Evolutionary conservation across 306 rosid genomes (phyloP).

Genomic region (Crotalaria pallida): DNA sequence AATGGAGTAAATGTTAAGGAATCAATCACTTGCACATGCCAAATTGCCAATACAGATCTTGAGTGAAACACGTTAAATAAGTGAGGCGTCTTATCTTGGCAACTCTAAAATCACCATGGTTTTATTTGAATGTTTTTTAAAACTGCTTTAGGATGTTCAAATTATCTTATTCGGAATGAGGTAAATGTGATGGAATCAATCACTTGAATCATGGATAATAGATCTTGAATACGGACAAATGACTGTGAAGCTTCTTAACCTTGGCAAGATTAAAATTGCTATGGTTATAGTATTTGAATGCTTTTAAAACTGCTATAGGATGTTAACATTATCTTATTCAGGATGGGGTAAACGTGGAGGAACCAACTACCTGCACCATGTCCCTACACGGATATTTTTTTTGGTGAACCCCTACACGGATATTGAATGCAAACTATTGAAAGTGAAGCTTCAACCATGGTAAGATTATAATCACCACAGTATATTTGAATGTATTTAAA

Average conservation of each 20-base stretch:
- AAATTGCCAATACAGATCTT: no score
- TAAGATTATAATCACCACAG: not conserved
- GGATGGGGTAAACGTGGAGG: not conserved
- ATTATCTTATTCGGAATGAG: not conserved
- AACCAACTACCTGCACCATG: not conserved
- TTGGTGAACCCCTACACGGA: no score
- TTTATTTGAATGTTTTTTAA: no score
- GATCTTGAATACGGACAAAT: not conserved
- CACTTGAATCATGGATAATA: not conserved
- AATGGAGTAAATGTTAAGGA: no score
- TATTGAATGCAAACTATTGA: not conserved
- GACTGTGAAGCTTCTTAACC: not conserved
- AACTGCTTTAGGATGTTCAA: not conserved
- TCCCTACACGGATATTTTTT: no score
- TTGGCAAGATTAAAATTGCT: not conserved
- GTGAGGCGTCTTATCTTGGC: no score
- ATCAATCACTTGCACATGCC: no score
- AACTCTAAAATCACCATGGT: no score
- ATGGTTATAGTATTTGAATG: not conserved
- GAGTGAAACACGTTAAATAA: no score
- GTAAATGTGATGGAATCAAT: not conserved
- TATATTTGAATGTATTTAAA: not conserved
- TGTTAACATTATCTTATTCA: not conserved
- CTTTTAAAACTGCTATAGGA: not conserved
- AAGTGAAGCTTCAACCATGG: not conserved